Evolutionary conservation across 352 stramenopile species (phyloP), one percentile per base, ranked within the genome.

Genomic region (Stephanocyclus meneghinianus): DNA sequence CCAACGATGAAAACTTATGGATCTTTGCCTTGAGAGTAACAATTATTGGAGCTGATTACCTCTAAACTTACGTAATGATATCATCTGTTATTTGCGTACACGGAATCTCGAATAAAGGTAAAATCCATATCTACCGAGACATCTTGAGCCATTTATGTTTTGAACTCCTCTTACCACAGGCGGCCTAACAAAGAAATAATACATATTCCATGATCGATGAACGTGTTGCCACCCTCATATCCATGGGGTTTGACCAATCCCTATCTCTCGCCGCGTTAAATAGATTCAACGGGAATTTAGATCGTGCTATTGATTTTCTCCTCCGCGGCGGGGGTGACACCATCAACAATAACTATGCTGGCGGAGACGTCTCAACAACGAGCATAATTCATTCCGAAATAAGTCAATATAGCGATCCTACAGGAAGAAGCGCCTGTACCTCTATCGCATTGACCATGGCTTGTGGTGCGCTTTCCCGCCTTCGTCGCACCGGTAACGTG

Each of bases 341-440:
- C 6, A 29, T 16, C 44, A 30, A 26, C 29, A 59, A 18, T 13
- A 65, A 29, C n/a, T n/a, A 48, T 64, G 26, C 16, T 40, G 29
- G 29, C 32, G 35, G 29, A 26, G 29, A 21, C 66, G 37, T 15
- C 10, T 10, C 21, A 26, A 35, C 62, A 48, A 69, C 26, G 16
- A 48, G 29, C 8, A 61, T 66, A 7, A 30, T 80, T 61, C 67
- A 76, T 55, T 87, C 65, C 4, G 57, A 78, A 35, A 65, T 78
- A 11, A 88, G 77, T 57, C 88, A 93, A 62, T 93, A 93, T 62
- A 85, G 51, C 51, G 45, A 83, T 64, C 53, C 80, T 15, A 56
- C 81, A 42, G 85, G 88, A 57, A 70, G 78, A 74, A 91, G 83
- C 16, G 86, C 86, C 11, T 93, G 88, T 47, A 93, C 88, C 18